Evolutionary conservation across 495 filamentous ascomycete species (phyloP).

Genomic region (Oleoguttula mirabilis): DNA sequence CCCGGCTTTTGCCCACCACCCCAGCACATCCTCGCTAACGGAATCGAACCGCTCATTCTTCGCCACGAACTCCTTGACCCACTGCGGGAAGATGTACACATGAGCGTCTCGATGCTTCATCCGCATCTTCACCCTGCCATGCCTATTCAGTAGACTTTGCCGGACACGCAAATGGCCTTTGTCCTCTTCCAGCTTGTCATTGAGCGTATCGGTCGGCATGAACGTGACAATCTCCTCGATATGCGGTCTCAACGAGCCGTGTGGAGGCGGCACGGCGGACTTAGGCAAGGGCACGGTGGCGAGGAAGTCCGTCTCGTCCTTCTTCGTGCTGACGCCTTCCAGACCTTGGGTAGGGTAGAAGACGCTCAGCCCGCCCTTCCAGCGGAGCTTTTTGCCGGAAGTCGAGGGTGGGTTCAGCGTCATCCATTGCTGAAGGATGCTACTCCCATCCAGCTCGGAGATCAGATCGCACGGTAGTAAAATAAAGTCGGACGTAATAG

Average conservation of each 20-base stretch:
- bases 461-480: conserved; percentile 90
- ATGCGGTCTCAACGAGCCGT: conserved; percentile 48
- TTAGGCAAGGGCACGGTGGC: conserved; percentile 53
- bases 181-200: conserved; percentile 62
- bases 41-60: conserved; percentile 70
- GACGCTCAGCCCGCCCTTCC: conserved; percentile 69
- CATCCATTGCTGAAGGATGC: conserved; percentile 85
- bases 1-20: conserved; percentile 85
- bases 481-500: conserved; percentile 71
- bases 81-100: conserved; percentile 83
- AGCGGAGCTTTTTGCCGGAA: conserved; percentile 36
- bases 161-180: conserved; percentile 45
- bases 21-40: conserved; percentile 82
- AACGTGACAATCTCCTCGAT: conserved; percentile 59
- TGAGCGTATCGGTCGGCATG: conserved; percentile 72
- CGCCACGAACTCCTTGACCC: conserved; percentile 73
- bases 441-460: conserved; percentile 74
- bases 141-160: conserved; percentile 54
- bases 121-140: conserved; percentile 63
- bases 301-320: conserved; percentile 83
- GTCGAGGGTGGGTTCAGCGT: conserved; percentile 30
- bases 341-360: conserved; percentile 76
- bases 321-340: conserved; percentile 57
- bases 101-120: conserved; percentile 78
- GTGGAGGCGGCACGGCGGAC: conserved; percentile 42